Base-by-base conservation (phyloP, 192 early-diverging fungal species). In the Mortierella hygrophila region DNA sequence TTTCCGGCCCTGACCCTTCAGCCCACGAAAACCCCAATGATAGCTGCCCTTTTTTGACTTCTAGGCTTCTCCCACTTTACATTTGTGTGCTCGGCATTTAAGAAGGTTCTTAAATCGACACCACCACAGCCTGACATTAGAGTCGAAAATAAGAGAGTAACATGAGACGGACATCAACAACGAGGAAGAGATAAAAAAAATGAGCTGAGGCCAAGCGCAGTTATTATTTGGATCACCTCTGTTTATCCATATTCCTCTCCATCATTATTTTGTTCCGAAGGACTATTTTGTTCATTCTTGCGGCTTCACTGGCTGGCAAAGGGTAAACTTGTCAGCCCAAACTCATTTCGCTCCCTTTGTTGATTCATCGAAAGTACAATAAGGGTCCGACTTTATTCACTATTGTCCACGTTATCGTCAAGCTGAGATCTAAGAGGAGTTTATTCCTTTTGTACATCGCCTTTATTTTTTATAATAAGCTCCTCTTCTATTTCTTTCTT, bases 191-290 rank as follows among this genome's bases (percentile, higher is more conserved):
- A 35, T 35, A 35, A 32, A 32, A 32, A 32, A 32, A 65, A 65
- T 65, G 60, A 65, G 29, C 60, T 65, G 60, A 65, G 29, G 60
- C 29, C 29, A 65, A 65, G 60, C 29, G 60, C 29, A 65, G 60
- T 13, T 26, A 29, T 32, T 65, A 4, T 32, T 65, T 65, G 8
- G 60, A 10, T 26, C 11, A 65, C 32, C n/a, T 65, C 60, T 26
- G 60, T 65, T 65, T 65, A 65, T 35, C 60, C 60, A 15, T 52
- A 18, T 21, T 18, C 49, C 49, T 52, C 47, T 63, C 29, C 29
- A 29, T 32, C 13, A 13, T 65, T 29, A 6, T 65, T 65, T 65
- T 65, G 60, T 65, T 65, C 60, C 60, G 60, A 65, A 65, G 60
- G 10, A 32, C 60, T 10, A 35, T 40, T 40, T 40, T 40, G 6